A percentile compares a stretch with the other conserved stretches of the same genome.
Evolutionary conservation across 176 grass and related monocot species (phyloP).

Genomic region (Pontederia paniculata): DNA sequence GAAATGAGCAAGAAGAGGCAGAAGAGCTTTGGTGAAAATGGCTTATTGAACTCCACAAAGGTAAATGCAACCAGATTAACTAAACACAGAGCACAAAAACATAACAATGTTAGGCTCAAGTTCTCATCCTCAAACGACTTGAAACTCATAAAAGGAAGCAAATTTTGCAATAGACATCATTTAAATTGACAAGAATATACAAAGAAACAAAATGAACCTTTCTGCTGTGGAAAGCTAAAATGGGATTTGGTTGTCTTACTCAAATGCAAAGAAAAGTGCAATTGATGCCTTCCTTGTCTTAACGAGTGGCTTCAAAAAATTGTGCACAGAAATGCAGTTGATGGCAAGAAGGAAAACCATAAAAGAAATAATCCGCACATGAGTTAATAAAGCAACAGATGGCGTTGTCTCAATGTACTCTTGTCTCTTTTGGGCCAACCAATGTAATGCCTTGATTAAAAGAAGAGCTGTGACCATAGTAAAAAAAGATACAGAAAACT

Average conservation of each 20-base stretch:
- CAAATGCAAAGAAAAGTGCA: constrained; percentile 89
- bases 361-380: constrained; percentile 79
- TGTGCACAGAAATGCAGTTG: constrained; percentile 69
- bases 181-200: not conserved
- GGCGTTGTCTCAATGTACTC: constrained; percentile 94
- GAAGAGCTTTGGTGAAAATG: too few species aligned
- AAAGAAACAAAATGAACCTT: not conserved
- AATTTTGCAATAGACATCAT: not conserved
- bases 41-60: too few species aligned
- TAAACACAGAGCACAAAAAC: too few species aligned
- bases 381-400: constrained; percentile 60
- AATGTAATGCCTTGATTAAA: constrained; percentile 70
- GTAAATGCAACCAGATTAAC: too few species aligned
- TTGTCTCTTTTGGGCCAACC: constrained; percentile 80
- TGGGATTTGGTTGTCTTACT: constrained; percentile 41
- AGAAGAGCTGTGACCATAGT: constrained; percentile 73
- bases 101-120: too few species aligned
- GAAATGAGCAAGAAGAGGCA: too few species aligned
- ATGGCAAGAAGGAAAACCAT: constrained; percentile 62
- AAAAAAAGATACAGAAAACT: constrained; percentile 85
- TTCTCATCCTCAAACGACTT: too few species aligned
- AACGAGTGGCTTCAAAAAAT: constrained; percentile 45
- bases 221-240: not conserved
- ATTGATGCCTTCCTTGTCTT: constrained; percentile 57
- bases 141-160: too few species aligned